phyloP scores from a whole-genome alignment of 352 stramenopile species.

The Globisporangium rhizosaccharum region DNA sequence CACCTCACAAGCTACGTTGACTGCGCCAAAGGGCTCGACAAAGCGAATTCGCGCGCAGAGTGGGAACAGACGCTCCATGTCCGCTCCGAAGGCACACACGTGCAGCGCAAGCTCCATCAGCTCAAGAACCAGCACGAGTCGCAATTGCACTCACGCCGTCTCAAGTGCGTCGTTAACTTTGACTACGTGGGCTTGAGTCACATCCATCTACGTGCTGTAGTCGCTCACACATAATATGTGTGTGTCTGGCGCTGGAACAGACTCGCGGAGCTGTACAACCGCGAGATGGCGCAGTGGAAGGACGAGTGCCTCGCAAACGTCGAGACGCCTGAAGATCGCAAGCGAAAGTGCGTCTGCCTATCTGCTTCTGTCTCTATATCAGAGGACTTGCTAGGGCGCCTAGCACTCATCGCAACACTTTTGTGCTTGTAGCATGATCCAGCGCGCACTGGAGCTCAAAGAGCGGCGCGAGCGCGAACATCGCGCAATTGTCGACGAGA shows the following conservation, averaged over 20 bases:
- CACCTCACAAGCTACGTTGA: conserved; percentile 46
- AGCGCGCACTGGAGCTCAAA: conserved; percentile 67
- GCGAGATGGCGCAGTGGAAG: conserved; percentile 74
- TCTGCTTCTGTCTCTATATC: background rate
- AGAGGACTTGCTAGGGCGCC: background rate
- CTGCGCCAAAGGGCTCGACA: conserved; percentile 41
- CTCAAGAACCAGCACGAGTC: conserved; percentile 78
- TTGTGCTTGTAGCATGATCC: conserved; percentile 50
- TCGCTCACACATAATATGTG: background rate
- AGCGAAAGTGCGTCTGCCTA: conserved; percentile 46
- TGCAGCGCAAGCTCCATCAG: conserved; percentile 34
- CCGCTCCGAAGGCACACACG: conserved; percentile 42
- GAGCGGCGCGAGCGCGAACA: conserved; percentile 54
- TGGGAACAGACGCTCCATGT: conserved; percentile 64
- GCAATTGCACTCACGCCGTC: conserved; percentile 50
- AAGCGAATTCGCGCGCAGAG: conserved; percentile 54
- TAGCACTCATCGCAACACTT: background rate
- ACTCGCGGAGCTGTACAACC: conserved; percentile 66
- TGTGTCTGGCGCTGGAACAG: conserved; percentile 15
- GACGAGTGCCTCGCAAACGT: conserved; percentile 55
- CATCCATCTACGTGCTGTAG: background rate
- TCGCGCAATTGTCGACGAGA: conserved; percentile 61
- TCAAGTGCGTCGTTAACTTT: conserved; percentile 21
- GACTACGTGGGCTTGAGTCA: no score
- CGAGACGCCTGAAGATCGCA: conserved; percentile 74